phyloP scores from a whole-genome alignment of 257 asterid species.

The Jacaranda mimosifolia region DNA sequence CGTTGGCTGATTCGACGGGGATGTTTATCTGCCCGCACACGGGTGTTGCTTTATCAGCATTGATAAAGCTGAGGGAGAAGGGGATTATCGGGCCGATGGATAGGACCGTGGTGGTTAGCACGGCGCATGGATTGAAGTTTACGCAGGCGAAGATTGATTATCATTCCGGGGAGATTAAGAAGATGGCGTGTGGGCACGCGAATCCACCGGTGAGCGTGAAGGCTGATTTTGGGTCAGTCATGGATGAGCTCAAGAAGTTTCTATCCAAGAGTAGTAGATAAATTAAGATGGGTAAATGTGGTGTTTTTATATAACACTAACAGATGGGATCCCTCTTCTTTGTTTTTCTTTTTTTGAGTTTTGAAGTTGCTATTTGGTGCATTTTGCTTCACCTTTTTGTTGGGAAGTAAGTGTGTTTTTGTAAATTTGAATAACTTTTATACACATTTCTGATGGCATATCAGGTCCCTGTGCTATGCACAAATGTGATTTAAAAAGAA shows the following conservation, averaged over 20 bases:
- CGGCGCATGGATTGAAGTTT: constrained; percentile 70
- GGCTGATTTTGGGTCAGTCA: constrained; percentile 56
- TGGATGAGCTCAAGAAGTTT: constrained; percentile 56
- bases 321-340: not conserved
- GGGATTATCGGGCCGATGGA: constrained; percentile 57
- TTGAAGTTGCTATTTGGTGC: not conserved
- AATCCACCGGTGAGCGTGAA: constrained; percentile 62
- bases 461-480: too few species aligned
- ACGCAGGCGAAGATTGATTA: constrained; percentile 66
- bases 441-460: too few species aligned
- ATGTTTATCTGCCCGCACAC: constrained; percentile 72
- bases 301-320: too few species aligned
- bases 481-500: too few species aligned
- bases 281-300: not conserved
- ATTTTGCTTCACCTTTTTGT: not conserved
- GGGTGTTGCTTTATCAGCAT: constrained; percentile 60
- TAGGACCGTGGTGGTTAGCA: constrained; percentile 66
- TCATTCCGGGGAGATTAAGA: constrained; percentile 50
- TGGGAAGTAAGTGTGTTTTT: not conserved
- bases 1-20: constrained; percentile 69
- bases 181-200: constrained; percentile 48
- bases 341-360: not conserved
- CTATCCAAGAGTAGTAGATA: constrained; percentile 23
- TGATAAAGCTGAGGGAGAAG: constrained; percentile 55
- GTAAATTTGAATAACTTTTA: too few species aligned